Conservation (phyloP, 2,329 filamentous ascomycete genomes). For the Fusarium humuli region DNA sequence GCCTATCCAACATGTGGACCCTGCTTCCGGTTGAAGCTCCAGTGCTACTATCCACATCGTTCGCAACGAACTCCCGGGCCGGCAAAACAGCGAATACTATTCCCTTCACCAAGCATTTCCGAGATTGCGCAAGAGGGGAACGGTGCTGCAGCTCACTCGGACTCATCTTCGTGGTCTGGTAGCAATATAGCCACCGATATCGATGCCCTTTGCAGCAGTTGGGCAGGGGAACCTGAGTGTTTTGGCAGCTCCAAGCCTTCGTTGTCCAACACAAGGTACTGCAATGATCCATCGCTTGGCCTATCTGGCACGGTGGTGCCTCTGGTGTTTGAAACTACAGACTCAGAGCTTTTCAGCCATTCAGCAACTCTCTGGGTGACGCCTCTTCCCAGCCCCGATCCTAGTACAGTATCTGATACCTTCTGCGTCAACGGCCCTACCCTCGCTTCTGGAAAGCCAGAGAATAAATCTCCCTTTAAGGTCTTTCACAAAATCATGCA, state of each 20-base stretch:
- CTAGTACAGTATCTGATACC: not conserved
- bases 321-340: not conserved
- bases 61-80: fast-evolving
- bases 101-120: not conserved
- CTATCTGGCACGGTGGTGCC: not conserved
- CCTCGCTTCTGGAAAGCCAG: fast-evolving
- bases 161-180: not conserved
- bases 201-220: not conserved
- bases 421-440: fast-evolving
- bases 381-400: too few relatives aligned
- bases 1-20: not conserved
- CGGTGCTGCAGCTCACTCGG: fast-evolving
- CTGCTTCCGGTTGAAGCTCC: not conserved
- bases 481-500: slow-evolving; percentile 8
- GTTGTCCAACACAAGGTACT: too few relatives aligned
- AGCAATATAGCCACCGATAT: not conserved
- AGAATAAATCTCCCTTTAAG: not conserved
- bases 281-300: too few relatives aligned
- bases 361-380: not conserved
- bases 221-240: not conserved
- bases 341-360: not conserved
- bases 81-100: not conserved
- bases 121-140: not conserved
- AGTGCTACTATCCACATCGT: not conserved
- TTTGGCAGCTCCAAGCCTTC: not conserved